Evolutionary conservation across 306 rosid species (phyloP).

Genomic region (Malus sieversii): DNA sequence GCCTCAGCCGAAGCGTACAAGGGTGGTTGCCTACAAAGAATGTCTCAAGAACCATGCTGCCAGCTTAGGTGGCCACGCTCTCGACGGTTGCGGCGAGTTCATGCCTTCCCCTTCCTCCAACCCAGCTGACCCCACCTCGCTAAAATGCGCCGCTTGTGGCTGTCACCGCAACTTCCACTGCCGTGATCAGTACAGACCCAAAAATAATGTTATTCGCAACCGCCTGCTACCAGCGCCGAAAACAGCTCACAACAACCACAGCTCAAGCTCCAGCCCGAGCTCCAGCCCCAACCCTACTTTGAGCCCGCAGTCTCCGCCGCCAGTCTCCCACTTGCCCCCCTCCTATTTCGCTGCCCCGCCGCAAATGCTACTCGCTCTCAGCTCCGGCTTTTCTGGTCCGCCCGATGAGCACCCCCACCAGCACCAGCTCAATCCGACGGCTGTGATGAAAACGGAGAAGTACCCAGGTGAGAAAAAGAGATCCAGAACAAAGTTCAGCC

Average conservation of each 20-base stretch:
- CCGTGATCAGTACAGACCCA: conserved; percentile 38
- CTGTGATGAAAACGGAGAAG: conserved; percentile 1
- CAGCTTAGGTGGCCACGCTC: conserved; percentile 66
- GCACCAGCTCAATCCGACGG: conserved; percentile 13
- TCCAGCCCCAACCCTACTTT: conserved; percentile 48
- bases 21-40: conserved; percentile 47
- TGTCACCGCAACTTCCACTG: conserved; percentile 98
- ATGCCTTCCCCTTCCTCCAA: conserved; percentile 43
- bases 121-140: conserved; percentile 54
- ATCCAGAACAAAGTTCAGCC: conserved; percentile 66
- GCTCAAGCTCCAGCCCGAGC: conserved; percentile 41
- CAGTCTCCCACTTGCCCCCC: conserved; percentile 70
- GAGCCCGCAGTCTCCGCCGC: conserved; percentile 67
- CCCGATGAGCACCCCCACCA: conserved; percentile 21
- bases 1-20: conserved; percentile 23
- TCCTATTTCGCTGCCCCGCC: conserved; percentile 49
- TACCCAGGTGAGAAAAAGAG: conserved; percentile 45
- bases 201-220: conserved; percentile 7
- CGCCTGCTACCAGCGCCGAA: conserved; percentile 9
- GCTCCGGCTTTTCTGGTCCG: conserved; percentile 27
- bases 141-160: conserved; percentile 87
- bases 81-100: conserved; percentile 94
- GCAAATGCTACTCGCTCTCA: conserved; percentile 56
- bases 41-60: conserved; percentile 95
- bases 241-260: conserved; percentile 24